Evolutionary conservation across 805 yeast species (phyloP).

Genomic region (Saccharomycopsis sp.): DNA sequence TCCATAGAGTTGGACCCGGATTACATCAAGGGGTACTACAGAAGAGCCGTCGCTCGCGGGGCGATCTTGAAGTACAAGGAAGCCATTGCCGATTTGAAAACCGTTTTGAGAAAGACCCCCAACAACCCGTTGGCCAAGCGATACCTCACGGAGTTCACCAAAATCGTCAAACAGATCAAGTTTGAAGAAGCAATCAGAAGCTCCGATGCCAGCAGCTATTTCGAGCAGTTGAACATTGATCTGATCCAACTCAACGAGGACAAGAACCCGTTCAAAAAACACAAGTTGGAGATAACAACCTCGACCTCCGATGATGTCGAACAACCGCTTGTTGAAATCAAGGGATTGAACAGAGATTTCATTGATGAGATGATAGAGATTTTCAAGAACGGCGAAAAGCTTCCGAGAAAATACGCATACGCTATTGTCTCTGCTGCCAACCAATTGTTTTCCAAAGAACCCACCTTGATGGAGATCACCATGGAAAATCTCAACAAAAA

Average conservation of each 20-base stretch:
- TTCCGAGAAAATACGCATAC: conserved; percentile 77
- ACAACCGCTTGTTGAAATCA: conserved; percentile 25
- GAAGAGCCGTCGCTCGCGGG: conserved; percentile 75
- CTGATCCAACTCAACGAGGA: conserved; percentile 8
- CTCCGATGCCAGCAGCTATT: conserved; percentile 46
- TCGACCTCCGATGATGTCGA: conserved; percentile 22
- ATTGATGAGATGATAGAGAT: conserved; percentile 54
- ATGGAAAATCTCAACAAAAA: conserved; percentile 26
- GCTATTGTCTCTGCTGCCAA: conserved; percentile 71
- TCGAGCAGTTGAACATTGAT: conserved; percentile 34
- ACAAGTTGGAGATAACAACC: conserved; percentile 23
- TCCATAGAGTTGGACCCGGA: conserved; percentile 60
- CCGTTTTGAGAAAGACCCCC: conserved; percentile 54
- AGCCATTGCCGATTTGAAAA: conserved; percentile 61
- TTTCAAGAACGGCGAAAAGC: conserved; percentile 63
- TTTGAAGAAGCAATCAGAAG: conserved; percentile 83
- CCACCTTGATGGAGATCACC: conserved; percentile 65
- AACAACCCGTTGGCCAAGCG: conserved; percentile 57
- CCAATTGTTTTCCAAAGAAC: conserved; percentile 53
- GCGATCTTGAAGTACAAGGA: conserved; percentile 70
- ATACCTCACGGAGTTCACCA: conserved; percentile 53
- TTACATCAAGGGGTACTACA: conserved; percentile 73
- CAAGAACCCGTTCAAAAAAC: conserved; percentile 18
- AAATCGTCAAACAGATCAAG: conserved; percentile 59
- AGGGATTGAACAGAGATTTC: conserved; percentile 44